These are phyloP conservation scores for Candida fluviatilis DNA, from an alignment of 805 yeast species.

Conservation along the genomic window DNA sequence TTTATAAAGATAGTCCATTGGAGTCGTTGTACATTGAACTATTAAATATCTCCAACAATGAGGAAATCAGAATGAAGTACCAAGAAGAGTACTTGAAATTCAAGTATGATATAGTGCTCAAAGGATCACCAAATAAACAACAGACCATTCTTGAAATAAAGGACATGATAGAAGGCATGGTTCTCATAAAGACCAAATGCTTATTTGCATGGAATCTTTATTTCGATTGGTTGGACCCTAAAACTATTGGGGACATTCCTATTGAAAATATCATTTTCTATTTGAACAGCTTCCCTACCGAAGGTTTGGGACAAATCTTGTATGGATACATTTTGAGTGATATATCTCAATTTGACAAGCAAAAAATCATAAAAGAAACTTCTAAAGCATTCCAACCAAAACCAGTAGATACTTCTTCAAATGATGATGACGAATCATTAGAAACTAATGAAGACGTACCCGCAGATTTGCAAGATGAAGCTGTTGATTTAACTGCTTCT, in stretches of 20 bases:
- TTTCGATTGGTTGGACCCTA: constrained; percentile 70
- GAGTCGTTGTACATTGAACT: constrained; percentile 51
- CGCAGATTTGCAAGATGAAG: constrained; percentile 6
- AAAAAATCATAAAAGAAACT: constrained; percentile 16
- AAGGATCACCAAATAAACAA: constrained; percentile 50
- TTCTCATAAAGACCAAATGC: constrained; percentile 58
- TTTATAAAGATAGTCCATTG: constrained; percentile 48
- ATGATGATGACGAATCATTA: constrained; percentile 8
- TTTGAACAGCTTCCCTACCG: constrained; percentile 51
- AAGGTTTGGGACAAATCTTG: constrained; percentile 59
- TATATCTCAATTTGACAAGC: constrained; percentile 54
- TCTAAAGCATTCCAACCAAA: constrained; percentile 3
- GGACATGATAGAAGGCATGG: constrained; percentile 66
- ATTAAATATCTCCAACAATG: constrained; percentile 58
- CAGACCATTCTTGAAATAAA: constrained; percentile 36
- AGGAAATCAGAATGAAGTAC: constrained; percentile 47
- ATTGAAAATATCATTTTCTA: constrained; percentile 42
- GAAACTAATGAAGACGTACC: neutral
- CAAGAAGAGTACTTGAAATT: constrained; percentile 63
- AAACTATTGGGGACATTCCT: constrained; percentile 47
- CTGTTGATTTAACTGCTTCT: constrained; percentile 20
- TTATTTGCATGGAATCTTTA: constrained; percentile 67
- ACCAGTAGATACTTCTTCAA: constrained; percentile 3
- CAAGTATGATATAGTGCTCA: constrained; percentile 46
- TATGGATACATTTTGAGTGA: constrained; percentile 66